Percentiles rank a stretch among this genome's conserved stretches.
Conservation (phyloP, 2,329 filamentous ascomycete species). For the Ceratocystis albifundus region DNA sequence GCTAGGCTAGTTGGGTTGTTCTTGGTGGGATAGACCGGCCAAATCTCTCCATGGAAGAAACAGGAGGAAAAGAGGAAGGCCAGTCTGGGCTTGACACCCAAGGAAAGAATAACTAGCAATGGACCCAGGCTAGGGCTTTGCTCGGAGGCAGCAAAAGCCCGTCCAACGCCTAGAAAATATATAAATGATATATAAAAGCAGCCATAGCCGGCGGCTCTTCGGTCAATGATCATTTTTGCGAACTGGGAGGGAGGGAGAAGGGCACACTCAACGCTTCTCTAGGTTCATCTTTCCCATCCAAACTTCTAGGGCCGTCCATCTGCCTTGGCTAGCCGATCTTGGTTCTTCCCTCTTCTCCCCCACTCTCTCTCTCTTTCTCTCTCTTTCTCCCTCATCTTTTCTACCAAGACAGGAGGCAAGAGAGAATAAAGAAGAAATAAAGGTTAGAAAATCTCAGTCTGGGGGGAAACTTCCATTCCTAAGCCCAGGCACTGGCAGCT, state of each 20-base stretch:
- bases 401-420: neutral
- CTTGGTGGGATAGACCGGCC: neutral
- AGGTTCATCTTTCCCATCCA: neutral
- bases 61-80: neutral
- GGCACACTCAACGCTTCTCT: neutral
- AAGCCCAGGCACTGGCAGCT: neutral
- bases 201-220: constrained; percentile 1
- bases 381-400: neutral
- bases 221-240: neutral
- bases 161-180: neutral
- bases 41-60: neutral
- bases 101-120: neutral
- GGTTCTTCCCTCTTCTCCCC: neutral
- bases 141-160: neutral
- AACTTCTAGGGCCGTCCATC: neutral
- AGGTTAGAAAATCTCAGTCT: neutral
- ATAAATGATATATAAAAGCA: neutral
- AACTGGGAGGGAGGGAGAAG: neutral
- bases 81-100: neutral
- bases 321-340: neutral
- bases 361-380: neutral
- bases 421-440: neutral
- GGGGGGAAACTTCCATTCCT: constrained; percentile 4
- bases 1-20: neutral
- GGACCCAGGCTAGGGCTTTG: neutral